These are phyloP conservation scores for Papiliotrema fonsecae DNA, from an alignment of 1,284 basidiomycete genomes.

Conservation along the genomic window DNA sequence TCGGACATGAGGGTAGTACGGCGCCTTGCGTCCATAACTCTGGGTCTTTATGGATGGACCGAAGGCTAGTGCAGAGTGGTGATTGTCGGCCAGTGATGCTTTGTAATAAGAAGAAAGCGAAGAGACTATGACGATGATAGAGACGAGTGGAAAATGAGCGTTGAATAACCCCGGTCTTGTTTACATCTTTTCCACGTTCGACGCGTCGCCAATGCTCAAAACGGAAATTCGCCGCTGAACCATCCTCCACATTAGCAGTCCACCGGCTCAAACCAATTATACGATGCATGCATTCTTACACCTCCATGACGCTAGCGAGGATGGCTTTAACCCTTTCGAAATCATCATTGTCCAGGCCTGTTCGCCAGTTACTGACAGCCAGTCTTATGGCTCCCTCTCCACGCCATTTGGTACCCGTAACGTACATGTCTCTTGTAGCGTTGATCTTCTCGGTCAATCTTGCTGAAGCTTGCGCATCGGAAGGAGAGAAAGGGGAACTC, in stretches of 20 bases:
- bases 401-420: conserved; percentile 48
- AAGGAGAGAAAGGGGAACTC: conserved; percentile 22
- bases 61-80: neutral
- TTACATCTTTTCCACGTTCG: neutral
- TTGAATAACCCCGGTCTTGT: neutral
- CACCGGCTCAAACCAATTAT: neutral
- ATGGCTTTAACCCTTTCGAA: conserved; percentile 25
- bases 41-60: neutral
- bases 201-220: neutral
- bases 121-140: neutral
- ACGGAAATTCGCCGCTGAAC: neutral
- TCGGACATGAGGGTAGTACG: conserved; percentile 1
- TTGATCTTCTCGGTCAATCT: conserved; percentile 48
- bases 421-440: conserved; percentile 46
- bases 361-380: conserved; percentile 53
- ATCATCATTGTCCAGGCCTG: conserved; percentile 37
- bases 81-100: no score
- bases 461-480: conserved; percentile 15
- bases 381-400: conserved; percentile 49
- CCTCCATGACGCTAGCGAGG: no score
- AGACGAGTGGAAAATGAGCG: neutral
- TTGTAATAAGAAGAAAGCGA: neutral
- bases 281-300: neutral
- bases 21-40: conserved; percentile 24
- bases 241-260: neutral